Base-by-base conservation (phyloP, 2,329 filamentous ascomycete species). In the Rasamsonia emersonii region DNA sequence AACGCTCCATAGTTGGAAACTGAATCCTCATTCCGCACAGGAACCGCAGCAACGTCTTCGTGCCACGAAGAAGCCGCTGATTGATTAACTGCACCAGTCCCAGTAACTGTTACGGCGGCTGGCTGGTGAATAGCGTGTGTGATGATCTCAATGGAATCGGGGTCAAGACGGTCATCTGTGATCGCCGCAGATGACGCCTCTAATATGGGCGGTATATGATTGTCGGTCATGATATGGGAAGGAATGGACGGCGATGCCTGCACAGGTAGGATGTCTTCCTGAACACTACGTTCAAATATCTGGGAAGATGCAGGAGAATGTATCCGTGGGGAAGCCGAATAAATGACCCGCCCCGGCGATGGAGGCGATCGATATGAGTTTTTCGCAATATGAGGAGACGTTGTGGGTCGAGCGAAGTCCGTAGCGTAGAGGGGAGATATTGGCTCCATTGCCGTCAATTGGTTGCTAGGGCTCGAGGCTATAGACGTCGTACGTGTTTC, bases 221-320 rank as follows among this genome's bases (percentile, higher is more conserved):
- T 88, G 58, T 96, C 89, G 5, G 86, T 94, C 47, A 88, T 78
- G 48, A 96, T 93, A 53, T 96, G 89, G 5, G 83, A 79, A 3
- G 89, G 89, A 40, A 95, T 91, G n/a, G 85, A 83, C 1, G 84
- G 79, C 3, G 84, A 89, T 39, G 73, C 77, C 38, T 86, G 81
- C 24, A 73, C 65, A n/a, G 76, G 61, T 3, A 73, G 50, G 18
- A 73, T 67, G 49, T 75, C 75, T 50, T 95, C 88, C 59, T 95
- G 89, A 15, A 96, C 89, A 56, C 88, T 85, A 50, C 89, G 82
- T 65, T 96, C 89, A 54, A 96, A 96, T 49, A 96, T 95, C 47
- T 73, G 67, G 28, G 73, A 75, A n/a, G n/a, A n/a, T 0, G 86
- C 83, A 9, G 88, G 85, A 13, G 86, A 93, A 32, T 80, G 75